A percentile compares a stretch with the other conserved stretches of the same genome.
Conservation (phyloP, 108 stramenopile species). For the Craspedostauros australis region DNA sequence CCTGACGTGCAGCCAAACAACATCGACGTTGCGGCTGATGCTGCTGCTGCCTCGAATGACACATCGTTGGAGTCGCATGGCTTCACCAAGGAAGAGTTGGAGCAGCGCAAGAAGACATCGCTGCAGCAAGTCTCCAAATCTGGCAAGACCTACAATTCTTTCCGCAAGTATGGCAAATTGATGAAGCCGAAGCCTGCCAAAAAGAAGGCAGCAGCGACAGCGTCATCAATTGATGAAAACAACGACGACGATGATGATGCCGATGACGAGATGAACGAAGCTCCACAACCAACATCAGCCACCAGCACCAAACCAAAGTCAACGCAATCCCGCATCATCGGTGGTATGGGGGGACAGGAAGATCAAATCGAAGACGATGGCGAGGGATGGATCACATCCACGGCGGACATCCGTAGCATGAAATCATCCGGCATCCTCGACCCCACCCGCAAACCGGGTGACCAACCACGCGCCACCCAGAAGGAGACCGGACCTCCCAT, state of each 20-base stretch:
- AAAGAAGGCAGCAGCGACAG: conserved; percentile 23
- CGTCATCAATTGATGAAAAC: not conserved
- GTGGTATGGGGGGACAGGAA: conserved; percentile 36
- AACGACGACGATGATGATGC: not conserved
- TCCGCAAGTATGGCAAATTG: conserved; percentile 54
- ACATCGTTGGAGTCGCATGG: not conserved
- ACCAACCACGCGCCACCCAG: conserved; percentile 4
- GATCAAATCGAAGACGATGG: conserved; percentile 81
- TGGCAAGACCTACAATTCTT: conserved; percentile 67
- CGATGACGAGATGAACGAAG: conserved; percentile 3
- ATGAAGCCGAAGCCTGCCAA: conserved; percentile 27
- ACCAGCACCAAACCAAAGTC: conserved; percentile 2
- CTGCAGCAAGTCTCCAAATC: conserved; percentile 43
- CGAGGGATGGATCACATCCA: conserved; percentile 83
- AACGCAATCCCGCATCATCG: conserved; percentile 53
- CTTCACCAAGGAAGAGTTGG: conserved; percentile 16
- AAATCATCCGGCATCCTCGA: conserved; percentile 20
- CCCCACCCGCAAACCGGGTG: conserved; percentile 2
- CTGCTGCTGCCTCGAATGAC: not conserved
- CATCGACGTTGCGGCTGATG: not conserved
- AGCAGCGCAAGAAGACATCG: conserved; percentile 23
- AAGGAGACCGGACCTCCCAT: conserved; percentile 31
- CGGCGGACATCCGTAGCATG: conserved; percentile 53
- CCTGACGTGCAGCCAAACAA: conserved; percentile 4
- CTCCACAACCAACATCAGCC: conserved; percentile 5